Evolutionary conservation across 495 filamentous ascomycete species (phyloP).

Genomic region (Cryomyces antarcticus): DNA sequence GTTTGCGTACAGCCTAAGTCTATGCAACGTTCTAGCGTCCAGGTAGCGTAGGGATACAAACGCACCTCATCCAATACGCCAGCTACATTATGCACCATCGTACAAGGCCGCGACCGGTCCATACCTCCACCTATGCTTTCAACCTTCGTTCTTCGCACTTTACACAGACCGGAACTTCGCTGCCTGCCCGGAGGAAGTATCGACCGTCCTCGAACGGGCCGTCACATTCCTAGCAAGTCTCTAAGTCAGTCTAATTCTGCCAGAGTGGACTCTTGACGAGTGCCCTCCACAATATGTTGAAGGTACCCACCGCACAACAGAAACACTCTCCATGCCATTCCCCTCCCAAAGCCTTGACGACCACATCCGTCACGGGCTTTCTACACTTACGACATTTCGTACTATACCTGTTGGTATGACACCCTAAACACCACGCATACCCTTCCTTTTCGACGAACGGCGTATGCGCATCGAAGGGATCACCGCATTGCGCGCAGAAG

Average conservation of each 20-base stretch:
- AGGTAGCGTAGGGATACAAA: too few relatives aligned
- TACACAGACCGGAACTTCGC: slow-evolving; percentile 40
- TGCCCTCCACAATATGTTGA: background rate
- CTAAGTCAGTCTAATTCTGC: background rate
- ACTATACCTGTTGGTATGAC: slow-evolving; percentile 76
- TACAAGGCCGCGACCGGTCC: too few relatives aligned
- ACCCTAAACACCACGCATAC: slow-evolving; percentile 93
- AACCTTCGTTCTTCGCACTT: slow-evolving; percentile 41
- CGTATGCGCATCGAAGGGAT: slow-evolving; percentile 64
- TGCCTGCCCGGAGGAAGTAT: slow-evolving; percentile 40
- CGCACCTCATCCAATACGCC: too few relatives aligned
- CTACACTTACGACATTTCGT: slow-evolving; percentile 75
- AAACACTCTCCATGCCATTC: slow-evolving; percentile 96
- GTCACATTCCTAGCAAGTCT: slow-evolving; percentile 31
- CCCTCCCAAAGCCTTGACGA: slow-evolving; percentile 65
- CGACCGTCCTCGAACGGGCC: slow-evolving; percentile 40
- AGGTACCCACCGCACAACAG: slow-evolving; percentile 39
- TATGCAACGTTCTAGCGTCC: too few relatives aligned
- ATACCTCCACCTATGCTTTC: slow-evolving; percentile 24
- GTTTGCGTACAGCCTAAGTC: too few relatives aligned
- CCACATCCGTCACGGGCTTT: slow-evolving; percentile 66
- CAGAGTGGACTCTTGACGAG: too few relatives aligned
- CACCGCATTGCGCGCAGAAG: slow-evolving; percentile 97
- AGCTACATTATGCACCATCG: too few relatives aligned
- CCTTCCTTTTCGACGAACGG: slow-evolving; percentile 96